phyloP scores from a whole-genome alignment of 495 filamentous ascomycete genomes.

The Letharia columbiana region DNA sequence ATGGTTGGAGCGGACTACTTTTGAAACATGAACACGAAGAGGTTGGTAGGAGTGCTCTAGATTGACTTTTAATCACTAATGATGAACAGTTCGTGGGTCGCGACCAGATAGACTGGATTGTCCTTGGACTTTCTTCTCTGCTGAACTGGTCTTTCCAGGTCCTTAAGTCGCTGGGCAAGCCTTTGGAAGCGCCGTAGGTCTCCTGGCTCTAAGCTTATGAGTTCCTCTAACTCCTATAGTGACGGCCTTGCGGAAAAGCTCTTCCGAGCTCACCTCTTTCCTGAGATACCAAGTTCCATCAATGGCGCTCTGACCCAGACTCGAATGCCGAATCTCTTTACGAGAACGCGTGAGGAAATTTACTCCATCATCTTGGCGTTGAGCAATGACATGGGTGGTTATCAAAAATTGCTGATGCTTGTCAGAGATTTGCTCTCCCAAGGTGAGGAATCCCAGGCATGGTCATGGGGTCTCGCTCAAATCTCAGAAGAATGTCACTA shows the following conservation, averaged over 20 bases:
- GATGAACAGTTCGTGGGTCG: slow-evolving; percentile 41
- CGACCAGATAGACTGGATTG: slow-evolving; percentile 40
- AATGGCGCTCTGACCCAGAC: slow-evolving; percentile 24
- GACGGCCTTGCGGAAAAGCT: slow-evolving; percentile 49
- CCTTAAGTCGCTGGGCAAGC: slow-evolving; percentile 36
- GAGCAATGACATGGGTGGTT: slow-evolving; percentile 46
- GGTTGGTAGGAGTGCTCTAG: slow-evolving; percentile 25
- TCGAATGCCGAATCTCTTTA: slow-evolving; percentile 44
- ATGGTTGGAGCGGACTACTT: slow-evolving; percentile 47
- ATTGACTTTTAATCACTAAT: slow-evolving; percentile 14
- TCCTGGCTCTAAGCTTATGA: neutral
- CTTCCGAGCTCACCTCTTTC: slow-evolving; percentile 64
- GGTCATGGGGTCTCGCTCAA: slow-evolving; percentile 25
- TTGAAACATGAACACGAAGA: slow-evolving; percentile 46
- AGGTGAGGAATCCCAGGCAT: slow-evolving; percentile 30
- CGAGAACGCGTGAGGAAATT: slow-evolving; percentile 51
- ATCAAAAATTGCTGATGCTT: slow-evolving; percentile 42
- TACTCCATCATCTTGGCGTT: slow-evolving; percentile 55
- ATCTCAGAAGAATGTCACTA: slow-evolving; percentile 42
- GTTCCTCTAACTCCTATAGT: slow-evolving; percentile 14
- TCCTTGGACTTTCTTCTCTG: slow-evolving; percentile 41
- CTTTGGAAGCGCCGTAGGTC: slow-evolving; percentile 39
- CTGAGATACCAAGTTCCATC: slow-evolving; percentile 39
- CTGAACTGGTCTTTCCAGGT: slow-evolving; percentile 43
- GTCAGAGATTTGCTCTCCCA: slow-evolving; percentile 46